Evolutionary conservation across 352 stramenopile genomes (phyloP).

Genomic region (Plasmopara halstedii): DNA sequence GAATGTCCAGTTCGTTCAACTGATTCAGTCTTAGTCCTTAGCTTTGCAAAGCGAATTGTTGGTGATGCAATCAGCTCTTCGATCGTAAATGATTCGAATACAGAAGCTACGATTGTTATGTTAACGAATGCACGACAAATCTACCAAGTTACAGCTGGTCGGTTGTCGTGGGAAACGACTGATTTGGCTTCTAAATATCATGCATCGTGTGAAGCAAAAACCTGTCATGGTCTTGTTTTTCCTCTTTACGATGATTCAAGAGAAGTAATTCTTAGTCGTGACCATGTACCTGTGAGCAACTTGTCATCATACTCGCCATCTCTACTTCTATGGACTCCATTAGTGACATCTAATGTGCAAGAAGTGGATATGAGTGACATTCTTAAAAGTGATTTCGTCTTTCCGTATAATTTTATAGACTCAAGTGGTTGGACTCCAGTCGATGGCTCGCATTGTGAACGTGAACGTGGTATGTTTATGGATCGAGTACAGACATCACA

Average conservation of each 20-base stretch:
- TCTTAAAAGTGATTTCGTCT: constrained; percentile 51
- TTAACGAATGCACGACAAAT: constrained; percentile 36
- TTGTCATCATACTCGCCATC: constrained; percentile 26
- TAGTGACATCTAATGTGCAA: constrained; percentile 40
- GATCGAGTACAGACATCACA: constrained; percentile 32
- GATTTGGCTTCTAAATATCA: constrained; percentile 27
- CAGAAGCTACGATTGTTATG: constrained; percentile 19
- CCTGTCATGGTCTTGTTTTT: constrained; percentile 29
- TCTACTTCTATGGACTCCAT: constrained; percentile 22
- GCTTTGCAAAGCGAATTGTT: constrained; percentile 42
- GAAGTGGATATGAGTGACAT: constrained; percentile 41
- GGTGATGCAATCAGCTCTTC: constrained; percentile 33
- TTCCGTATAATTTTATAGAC: constrained; percentile 38
- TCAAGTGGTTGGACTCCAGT: constrained; percentile 23
- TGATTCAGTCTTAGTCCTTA: constrained; percentile 40
- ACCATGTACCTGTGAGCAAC: constrained; percentile 22
- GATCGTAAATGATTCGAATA: constrained; percentile 2
- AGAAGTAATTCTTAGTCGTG: constrained; percentile 23
- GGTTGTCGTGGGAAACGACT: constrained; percentile 28
- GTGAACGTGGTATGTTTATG: constrained; percentile 36
- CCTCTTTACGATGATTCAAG: constrained; percentile 8
- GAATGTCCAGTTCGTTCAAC: constrained; percentile 22
- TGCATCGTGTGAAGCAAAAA: constrained; percentile 18
- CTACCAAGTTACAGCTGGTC: constrained; percentile 39
- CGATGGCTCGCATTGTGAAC: constrained; percentile 29